Base-by-base conservation (phyloP, 352 stramenopile species). In the Discostella stelligera region DNA sequence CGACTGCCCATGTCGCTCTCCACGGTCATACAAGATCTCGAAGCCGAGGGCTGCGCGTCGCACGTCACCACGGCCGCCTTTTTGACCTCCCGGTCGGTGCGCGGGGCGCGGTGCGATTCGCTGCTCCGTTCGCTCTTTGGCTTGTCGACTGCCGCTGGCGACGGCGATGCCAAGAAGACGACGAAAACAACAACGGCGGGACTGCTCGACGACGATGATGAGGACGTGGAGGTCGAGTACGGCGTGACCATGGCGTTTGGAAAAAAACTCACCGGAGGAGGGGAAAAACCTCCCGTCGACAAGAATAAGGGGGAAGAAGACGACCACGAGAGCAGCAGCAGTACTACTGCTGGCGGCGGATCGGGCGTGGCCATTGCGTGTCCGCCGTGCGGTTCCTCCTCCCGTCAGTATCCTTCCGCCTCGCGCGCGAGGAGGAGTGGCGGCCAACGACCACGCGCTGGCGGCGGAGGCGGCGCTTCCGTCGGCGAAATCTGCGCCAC, bases 1-100 rank as follows among this genome's bases (percentile, higher is more conserved):
- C 65, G 77, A 21, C 79, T 90, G 11, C 86, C 86, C 58, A 91
- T 90, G 86, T 81, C 74, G 32, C 79, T 91, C 8, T 91, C 86
- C 3, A 78, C 76, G 18, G 74, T 91, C 4, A 86, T 90, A 44
- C 83, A 84, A 25, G 83, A 90, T 64, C 75, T 91, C 25, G 81
- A 91, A 64, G 81, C 83, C 7, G 83, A 91, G 63, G 83, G 83
- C n/a, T n/a, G n/a, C 16, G 71, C 79, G 7, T 66, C 58, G 0
- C 50, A 77, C 55, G 68, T 91, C 48, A 82, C 75, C 39, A 86
- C 78, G 4, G 74, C 75, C n/a, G 83, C 83, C 5, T 87, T 91
- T 48, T 61, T 91, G 0, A 80, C 83, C 0, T 83, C 67, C 55
- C 78, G 77, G 46, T 78, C 74, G 10, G 81, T 90, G 25, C 80